These are phyloP conservation scores for Ampelomyces quisqualis DNA, from an alignment of 2,329 filamentous ascomycete species.

Conservation along the genomic window DNA sequence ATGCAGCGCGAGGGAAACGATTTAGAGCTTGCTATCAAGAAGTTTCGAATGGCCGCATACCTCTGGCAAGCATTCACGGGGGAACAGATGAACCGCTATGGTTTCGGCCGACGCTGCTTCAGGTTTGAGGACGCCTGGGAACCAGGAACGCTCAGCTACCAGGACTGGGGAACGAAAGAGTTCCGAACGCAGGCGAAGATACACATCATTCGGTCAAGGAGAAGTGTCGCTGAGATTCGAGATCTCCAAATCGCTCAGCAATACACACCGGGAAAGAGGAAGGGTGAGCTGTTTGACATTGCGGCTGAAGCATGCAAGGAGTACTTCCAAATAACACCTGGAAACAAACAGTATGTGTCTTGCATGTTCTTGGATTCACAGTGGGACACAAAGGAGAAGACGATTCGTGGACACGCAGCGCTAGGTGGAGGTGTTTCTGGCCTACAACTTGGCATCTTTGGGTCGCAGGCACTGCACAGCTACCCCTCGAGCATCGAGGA, in stretches of 20 bases:
- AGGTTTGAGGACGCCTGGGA: slow-evolving; percentile 96
- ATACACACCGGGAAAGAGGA: slow-evolving; percentile 66
- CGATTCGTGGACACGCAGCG: slow-evolving; percentile 78
- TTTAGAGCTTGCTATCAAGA: slow-evolving; percentile 76
- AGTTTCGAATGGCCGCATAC: slow-evolving; percentile 93
- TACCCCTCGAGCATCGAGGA: slow-evolving; percentile 90
- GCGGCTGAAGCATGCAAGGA: slow-evolving; percentile 74
- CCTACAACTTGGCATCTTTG: slow-evolving; percentile 83
- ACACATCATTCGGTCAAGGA: slow-evolving; percentile 78
- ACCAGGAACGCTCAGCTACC: slow-evolving; percentile 72
- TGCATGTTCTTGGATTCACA: slow-evolving; percentile 84
- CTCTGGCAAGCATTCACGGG: slow-evolving; percentile 97
- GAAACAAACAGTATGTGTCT: slow-evolving; percentile 86
- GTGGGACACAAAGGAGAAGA: slow-evolving; percentile 73
- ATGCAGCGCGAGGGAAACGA: slow-evolving; percentile 78
- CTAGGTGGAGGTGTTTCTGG: slow-evolving; percentile 74
- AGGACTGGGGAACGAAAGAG: slow-evolving; percentile 67
- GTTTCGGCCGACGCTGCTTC: slow-evolving; percentile 81
- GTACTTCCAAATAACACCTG: slow-evolving; percentile 71
- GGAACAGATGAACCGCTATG: slow-evolving; percentile 92
- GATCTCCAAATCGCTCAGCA: slow-evolving; percentile 79
- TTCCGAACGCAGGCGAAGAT: slow-evolving; percentile 91
- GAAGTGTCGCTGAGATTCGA: slow-evolving; percentile 80
- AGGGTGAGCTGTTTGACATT: slow-evolving; percentile 73
- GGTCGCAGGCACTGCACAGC: slow-evolving; percentile 86